These are phyloP conservation scores for Clausena lansium DNA, from an alignment of 345 rosid genomes.

Conservation along the genomic window DNA sequence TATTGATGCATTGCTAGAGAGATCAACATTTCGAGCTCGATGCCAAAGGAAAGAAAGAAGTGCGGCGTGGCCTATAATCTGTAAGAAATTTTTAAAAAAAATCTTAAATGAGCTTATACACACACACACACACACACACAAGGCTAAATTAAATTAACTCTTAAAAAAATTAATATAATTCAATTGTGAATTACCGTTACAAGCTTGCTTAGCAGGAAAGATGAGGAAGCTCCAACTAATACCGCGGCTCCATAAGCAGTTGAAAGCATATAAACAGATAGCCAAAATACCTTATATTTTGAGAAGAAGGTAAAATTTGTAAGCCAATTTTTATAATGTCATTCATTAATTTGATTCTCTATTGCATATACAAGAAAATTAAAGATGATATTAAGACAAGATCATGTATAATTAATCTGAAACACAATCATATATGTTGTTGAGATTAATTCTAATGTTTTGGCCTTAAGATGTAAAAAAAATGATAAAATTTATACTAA, in stretches of 20 bases:
- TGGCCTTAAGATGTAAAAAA: neutral
- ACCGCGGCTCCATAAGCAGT: constrained; percentile 29
- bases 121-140: no score
- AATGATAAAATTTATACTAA: neutral
- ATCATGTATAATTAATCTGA: no score
- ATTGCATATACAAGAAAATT: no score
- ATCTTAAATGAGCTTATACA: no score
- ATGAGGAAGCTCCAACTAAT: constrained; percentile 24
- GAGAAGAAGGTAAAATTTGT: neutral
- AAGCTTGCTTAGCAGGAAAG: constrained; percentile 19
- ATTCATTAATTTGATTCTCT: no score
- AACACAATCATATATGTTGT: no score
- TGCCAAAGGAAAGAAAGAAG: constrained; percentile 20
- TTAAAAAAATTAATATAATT: no score
- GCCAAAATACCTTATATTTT: constrained; percentile 22
- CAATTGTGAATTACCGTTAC: constrained; percentile 14
- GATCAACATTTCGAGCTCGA: constrained; percentile 26
- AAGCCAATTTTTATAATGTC: neutral
- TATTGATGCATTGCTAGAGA: constrained; percentile 16
- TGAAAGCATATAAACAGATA: constrained; percentile 26
- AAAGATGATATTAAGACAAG: no score
- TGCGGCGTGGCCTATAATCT: constrained; percentile 28
- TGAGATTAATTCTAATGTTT: neutral
- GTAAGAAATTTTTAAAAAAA: neutral
- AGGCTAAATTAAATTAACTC: neutral